A percentile compares a stretch with the other conserved stretches of the same genome.
These are phyloP conservation scores for Pleurotus tuoliensis DNA, from an alignment of 768 basidiomycete species.

Conservation along the genomic window DNA sequence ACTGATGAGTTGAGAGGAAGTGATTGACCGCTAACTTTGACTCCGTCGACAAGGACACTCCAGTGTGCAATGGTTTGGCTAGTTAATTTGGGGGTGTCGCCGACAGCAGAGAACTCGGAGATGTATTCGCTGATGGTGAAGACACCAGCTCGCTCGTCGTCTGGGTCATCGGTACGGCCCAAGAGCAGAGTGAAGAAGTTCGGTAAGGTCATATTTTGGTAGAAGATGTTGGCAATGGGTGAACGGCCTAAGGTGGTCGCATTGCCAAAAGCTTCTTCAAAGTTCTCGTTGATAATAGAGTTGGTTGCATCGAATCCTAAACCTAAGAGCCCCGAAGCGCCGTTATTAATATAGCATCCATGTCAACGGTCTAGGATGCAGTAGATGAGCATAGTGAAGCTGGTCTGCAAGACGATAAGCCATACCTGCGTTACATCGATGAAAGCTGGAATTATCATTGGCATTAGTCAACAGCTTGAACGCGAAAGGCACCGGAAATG, in stretches of 20 bases:
- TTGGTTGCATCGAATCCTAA: slow-evolving; percentile 2
- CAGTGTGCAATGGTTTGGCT: slow-evolving; percentile 52
- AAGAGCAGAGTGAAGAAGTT: slow-evolving; percentile 65
- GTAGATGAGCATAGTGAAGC: not conserved
- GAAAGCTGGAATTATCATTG: not conserved
- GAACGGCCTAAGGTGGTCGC: slow-evolving; percentile 40
- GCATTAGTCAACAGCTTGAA: too few species aligned
- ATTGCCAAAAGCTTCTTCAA: slow-evolving; percentile 40
- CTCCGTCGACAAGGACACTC: slow-evolving; percentile 45
- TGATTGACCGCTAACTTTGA: slow-evolving; percentile 54
- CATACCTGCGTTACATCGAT: not conserved
- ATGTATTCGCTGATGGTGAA: slow-evolving; percentile 61
- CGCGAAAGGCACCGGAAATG: too few species aligned
- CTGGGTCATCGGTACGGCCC: slow-evolving; percentile 53
- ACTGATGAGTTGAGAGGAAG: slow-evolving; percentile 47
- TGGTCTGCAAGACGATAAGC: too few species aligned
- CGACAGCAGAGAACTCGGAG: slow-evolving; percentile 43
- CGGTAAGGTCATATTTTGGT: slow-evolving; percentile 49
- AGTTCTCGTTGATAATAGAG: slow-evolving; percentile 13
- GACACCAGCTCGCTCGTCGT: slow-evolving; percentile 50
- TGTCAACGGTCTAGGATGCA: not conserved
- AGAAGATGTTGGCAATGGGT: slow-evolving; percentile 63
- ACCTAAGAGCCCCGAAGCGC: slow-evolving; percentile 1
- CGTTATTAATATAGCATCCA: not conserved
- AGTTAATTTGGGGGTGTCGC: slow-evolving; percentile 44